Evolutionary conservation across 2,329 filamentous ascomycete genomes (phyloP).

Genomic region (Clarireedia monteithiana): DNA sequence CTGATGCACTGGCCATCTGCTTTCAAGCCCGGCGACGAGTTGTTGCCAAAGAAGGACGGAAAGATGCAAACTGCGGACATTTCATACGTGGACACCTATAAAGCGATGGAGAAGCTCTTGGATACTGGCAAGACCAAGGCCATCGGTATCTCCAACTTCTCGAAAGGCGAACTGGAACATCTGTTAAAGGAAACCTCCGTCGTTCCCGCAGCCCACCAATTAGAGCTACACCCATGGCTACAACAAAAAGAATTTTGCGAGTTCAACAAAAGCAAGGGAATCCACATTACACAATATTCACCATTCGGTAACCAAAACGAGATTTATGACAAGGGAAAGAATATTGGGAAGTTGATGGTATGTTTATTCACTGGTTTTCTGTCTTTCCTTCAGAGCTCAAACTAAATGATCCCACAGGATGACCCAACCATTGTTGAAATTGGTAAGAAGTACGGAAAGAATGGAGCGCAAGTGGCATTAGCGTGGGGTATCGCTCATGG

Average conservation of each 20-base stretch:
- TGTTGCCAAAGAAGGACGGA: slow-evolving; percentile 32
- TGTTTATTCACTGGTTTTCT: neutral
- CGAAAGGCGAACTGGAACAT: slow-evolving; percentile 29
- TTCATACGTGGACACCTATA: slow-evolving; percentile 70
- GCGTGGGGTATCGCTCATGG: slow-evolving; percentile 49
- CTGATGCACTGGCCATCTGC: slow-evolving; percentile 79
- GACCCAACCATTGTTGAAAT: slow-evolving; percentile 47
- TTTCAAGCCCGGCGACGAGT: slow-evolving; percentile 60
- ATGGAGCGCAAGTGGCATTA: slow-evolving; percentile 50
- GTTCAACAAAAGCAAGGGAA: slow-evolving; percentile 42
- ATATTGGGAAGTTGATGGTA: slow-evolving; percentile 41
- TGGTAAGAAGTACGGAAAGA: slow-evolving; percentile 46
- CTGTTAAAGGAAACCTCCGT: slow-evolving; percentile 36
- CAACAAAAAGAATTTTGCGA: slow-evolving; percentile 45
- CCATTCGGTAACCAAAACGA: slow-evolving; percentile 48
- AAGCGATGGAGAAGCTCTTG: slow-evolving; percentile 62
- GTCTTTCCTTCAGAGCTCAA: neutral
- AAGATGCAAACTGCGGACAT: slow-evolving; percentile 17
- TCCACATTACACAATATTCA: slow-evolving; percentile 46
- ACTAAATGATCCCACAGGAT: slow-evolving; percentile 29
- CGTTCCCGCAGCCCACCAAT: slow-evolving; percentile 49
- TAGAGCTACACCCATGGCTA: slow-evolving; percentile 51
- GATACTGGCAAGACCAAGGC: slow-evolving; percentile 46
- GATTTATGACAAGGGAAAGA: slow-evolving; percentile 52
- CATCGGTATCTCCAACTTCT: slow-evolving; percentile 39